Base-by-base conservation (phyloP, 768 basidiomycete genomes). In the Mycena amicta region DNA sequence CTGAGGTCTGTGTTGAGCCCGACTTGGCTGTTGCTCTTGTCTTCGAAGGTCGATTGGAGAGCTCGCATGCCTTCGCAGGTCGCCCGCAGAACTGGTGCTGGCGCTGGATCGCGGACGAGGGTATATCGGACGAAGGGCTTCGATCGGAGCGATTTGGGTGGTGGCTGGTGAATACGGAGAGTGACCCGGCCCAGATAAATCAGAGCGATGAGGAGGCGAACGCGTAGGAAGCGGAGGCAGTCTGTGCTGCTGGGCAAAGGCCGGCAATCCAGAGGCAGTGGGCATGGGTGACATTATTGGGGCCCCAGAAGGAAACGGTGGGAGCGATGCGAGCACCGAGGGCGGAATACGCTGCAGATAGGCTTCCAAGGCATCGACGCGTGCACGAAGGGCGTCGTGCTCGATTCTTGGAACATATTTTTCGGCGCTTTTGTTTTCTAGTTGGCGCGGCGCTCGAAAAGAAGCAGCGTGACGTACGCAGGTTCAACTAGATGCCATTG, bases 351-450 rank as follows among this genome's bases (percentile, higher is more conserved):
- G 47, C 12, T 49, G 47, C 12, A 49, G 47, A 28, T 49, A 53
- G 8, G 37, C 11, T 22, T 57, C 56, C 20, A 57, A 31, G n/a
- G 43, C 40, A 22, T 52, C 50, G 31, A 57, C 39, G 25, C 51
- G 25, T 15, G 56, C 33, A 20, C 47, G 26, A 28, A 60, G 59
- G 15, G 55, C 55, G 11, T 84, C 83, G 59, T 79, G 81, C 57
- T 84, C 83, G 40, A 71, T 67, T n/a, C 82, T 73, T 27, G 77
- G 77, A 54, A 84, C 82, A 62, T 80, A 83, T 65, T 83, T 83
- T 62, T 84, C 83, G 65, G 80, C 82, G 70, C 25, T 50, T 50
- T 13, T 45, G 33, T 18, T 37, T 8, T 18, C 8, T 8, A 37
- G 8, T 37, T 8, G 33, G 8, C 33, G 33, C 8, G 13, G 43